phyloP scores from a whole-genome alignment of 495 filamentous ascomycete genomes.

The Entonaema liquescens region DNA sequence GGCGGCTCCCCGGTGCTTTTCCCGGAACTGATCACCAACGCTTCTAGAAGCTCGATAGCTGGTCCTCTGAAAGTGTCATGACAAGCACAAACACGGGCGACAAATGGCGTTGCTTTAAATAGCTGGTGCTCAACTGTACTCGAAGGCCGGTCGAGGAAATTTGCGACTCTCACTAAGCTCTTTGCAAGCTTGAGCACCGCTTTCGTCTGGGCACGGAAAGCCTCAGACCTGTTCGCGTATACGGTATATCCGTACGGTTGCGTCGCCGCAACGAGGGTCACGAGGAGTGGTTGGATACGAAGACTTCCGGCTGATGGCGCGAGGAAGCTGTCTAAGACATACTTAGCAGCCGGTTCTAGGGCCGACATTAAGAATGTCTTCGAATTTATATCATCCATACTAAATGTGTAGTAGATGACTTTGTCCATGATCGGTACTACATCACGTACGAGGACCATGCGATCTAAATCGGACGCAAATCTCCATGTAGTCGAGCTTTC shows the following conservation, averaged over 20 bases:
- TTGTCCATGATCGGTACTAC: conserved; percentile 74
- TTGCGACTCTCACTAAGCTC: conserved; percentile 73
- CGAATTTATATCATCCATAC: conserved; percentile 69
- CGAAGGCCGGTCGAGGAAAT: conserved; percentile 65
- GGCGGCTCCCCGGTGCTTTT: conserved; percentile 75
- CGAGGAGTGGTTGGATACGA: conserved; percentile 79
- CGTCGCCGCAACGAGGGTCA: conserved; percentile 72
- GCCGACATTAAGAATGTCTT: conserved; percentile 67
- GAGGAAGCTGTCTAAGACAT: conserved; percentile 79
- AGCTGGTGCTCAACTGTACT: conserved; percentile 78
- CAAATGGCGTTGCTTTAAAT: conserved; percentile 76
- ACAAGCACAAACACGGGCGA: conserved; percentile 82
- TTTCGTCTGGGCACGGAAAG: conserved; percentile 70
- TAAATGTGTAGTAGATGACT: conserved; percentile 75
- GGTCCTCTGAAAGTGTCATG: conserved; percentile 70
- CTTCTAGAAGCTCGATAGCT: conserved; percentile 73
- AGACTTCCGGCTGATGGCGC: conserved; percentile 72
- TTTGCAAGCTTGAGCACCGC: conserved; percentile 71
- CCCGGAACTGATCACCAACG: conserved; percentile 74
- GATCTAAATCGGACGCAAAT: conserved; percentile 72
- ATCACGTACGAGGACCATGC: conserved; percentile 60
- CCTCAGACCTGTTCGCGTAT: conserved; percentile 63
- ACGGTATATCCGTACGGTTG: conserved; percentile 70
- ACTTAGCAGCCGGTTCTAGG: conserved; percentile 72
- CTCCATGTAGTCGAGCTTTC: conserved; percentile 85